Evolutionary conservation across 2,329 filamentous ascomycete genomes (phyloP).

Genomic region (Penicillium brevicompactum): DNA sequence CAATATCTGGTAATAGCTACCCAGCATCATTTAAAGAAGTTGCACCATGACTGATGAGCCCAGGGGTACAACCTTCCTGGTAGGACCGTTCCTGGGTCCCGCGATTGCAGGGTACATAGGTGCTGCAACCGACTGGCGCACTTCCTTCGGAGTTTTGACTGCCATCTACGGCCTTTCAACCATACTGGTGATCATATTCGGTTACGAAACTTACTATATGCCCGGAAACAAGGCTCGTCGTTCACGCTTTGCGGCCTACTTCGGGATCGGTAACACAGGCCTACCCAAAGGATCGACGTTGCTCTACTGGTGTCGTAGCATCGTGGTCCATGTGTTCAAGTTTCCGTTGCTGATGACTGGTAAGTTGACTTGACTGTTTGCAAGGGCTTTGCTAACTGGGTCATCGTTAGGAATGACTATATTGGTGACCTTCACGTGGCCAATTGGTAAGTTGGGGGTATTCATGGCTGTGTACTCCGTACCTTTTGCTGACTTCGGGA

Average conservation of each 20-base stretch:
- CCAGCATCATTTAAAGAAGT: background rate
- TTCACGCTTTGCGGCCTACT: slow-evolving; percentile 28
- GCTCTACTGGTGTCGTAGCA: slow-evolving; percentile 23
- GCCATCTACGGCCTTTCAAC: slow-evolving; percentile 40
- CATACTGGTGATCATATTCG: slow-evolving; percentile 34
- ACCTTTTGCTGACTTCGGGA: background rate
- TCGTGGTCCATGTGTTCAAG: slow-evolving; percentile 34
- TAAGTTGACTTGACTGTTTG: background rate
- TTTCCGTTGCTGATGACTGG: slow-evolving; percentile 33
- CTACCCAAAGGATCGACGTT: slow-evolving; percentile 30
- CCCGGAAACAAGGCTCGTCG: slow-evolving; percentile 11
- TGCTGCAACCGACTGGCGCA: slow-evolving; percentile 34
- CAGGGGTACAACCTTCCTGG: slow-evolving; percentile 40
- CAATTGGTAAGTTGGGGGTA: slow-evolving; percentile 32
- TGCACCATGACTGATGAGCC: background rate
- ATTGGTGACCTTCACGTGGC: slow-evolving; percentile 43
- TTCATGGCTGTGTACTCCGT: background rate
- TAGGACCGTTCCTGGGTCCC: slow-evolving; percentile 42
- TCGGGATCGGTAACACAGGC: slow-evolving; percentile 35
- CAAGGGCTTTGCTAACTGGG: background rate
- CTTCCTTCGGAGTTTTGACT: slow-evolving; percentile 38
- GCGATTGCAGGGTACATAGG: slow-evolving; percentile 42
- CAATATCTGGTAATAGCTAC: slow-evolving; percentile 36
- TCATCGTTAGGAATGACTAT: slow-evolving; percentile 24
- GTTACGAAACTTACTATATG: slow-evolving; percentile 38